phyloP scores from a whole-genome alignment of 2,329 filamentous ascomycete species.

The Torrubiella hemipterigena region DNA sequence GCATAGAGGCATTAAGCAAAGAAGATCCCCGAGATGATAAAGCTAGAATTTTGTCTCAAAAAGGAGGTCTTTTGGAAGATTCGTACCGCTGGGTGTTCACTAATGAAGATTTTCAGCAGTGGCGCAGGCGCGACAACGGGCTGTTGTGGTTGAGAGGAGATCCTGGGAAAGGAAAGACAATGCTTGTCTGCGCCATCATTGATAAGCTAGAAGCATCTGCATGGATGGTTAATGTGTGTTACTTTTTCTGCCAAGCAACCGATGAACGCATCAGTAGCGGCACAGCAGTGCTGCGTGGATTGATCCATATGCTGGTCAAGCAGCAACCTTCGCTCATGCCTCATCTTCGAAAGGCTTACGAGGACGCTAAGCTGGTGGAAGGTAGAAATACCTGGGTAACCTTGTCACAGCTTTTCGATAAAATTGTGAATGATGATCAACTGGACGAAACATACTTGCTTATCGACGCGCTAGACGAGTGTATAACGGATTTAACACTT shows the following conservation, averaged over 20 bases:
- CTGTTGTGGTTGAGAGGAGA: conserved; percentile 22
- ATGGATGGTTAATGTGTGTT: conserved; percentile 2
- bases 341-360: conserved; percentile 21
- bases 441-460: conserved; percentile 19
- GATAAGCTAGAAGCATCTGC: conserved; percentile 10
- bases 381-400: conserved; percentile 22
- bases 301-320: conserved; percentile 26
- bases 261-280: conserved; percentile 23
- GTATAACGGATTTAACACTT: conserved; percentile 11
- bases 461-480: conserved; percentile 37
- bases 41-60: background rate
- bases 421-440: conserved; percentile 23
- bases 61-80: background rate
- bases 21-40: background rate
- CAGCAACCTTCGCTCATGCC: conserved; percentile 19
- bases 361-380: conserved; percentile 22
- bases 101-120: background rate
- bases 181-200: conserved; percentile 17
- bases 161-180: conserved; percentile 23
- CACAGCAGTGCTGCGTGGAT: conserved; percentile 25
- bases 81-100: background rate
- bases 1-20: too few relatives aligned
- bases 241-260: conserved; percentile 31
- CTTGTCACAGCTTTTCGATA: conserved; percentile 22
- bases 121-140: conserved; percentile 4